Evolutionary conservation across 495 filamentous ascomycete species (phyloP), one percentile per base, ranked within the genome.

Genomic region (Rusavskia elegans): DNA sequence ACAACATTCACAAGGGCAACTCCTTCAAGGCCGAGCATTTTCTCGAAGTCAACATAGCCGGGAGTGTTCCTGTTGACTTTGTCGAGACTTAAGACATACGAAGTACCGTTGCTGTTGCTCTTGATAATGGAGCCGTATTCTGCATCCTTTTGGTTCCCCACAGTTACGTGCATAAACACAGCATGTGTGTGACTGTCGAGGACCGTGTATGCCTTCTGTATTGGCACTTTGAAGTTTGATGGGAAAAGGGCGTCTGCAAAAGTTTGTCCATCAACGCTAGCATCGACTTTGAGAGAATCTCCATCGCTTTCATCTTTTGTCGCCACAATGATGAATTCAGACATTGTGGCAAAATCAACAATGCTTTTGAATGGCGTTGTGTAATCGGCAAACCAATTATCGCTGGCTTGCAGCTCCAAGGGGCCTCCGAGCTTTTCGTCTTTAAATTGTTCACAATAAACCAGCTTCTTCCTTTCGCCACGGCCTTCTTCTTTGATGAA

Each of bases 61-160:
- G 49, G 55, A 3, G 72, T 66, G 57, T 94, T 79, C 51, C 84
- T 75, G 64, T 95, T 95, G 58, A 96, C 84, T 0, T 74, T 76
- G 45, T 75, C 67, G 9, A 90, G 68, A 64, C 84, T 89, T 48
- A 89, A 68, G 20, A 93, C 85, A 58, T 96, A 99, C 2, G 84
- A 89, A 0, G 92, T 97, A 37, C 92, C 92, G 61, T 97, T 97
- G 59, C 86, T 95, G 67, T 99, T 99, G 58, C 87, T 94, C 75
- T 97, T 97, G 61, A 99, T 75, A 49, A 99, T 82, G 23, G 80
- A 79, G n/a, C 92, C 92, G 56, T 84, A 87, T 50, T 81, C 78
- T 35, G 73, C 75, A 3, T 73, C 80, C 23, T 69, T 59, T 8
- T 67, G 66, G 25, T 69, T 71, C 52, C 81, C 81, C 46, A 86